Base-by-base conservation (phyloP, 2,329 filamentous ascomycete species). In the Alternaria sp. region DNA sequence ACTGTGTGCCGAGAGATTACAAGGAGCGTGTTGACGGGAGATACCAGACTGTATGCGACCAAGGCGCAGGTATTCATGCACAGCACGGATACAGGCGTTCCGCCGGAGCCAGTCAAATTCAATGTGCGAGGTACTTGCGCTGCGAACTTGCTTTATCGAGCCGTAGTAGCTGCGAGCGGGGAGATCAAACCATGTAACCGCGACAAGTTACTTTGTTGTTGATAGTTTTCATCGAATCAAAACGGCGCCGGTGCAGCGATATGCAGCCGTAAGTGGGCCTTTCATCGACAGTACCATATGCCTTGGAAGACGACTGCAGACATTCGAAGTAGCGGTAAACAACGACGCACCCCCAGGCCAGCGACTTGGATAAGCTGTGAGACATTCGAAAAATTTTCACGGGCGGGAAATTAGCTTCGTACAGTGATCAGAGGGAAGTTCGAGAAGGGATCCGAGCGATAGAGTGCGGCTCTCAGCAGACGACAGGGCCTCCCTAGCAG, bases 281-380 rank as follows among this genome's bases (percentile, higher is more conserved):
- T 45, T 54, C 45, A 59, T 63, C 59, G 62, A 70, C 65, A 66
- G 68, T 62, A 57, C 61, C 50, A 59, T 64, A 60, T 63, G 55
- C 57, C 57, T 64, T 66, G 61, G 62, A 66, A 65, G 51, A 62
- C 30, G 54, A 66, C 52, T 57, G 57, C 52, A 57, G 58, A 64
- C 32, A 30, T 46, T 60, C 27, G 52, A 73, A 78, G 69, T 74
- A 77, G 76, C 76, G 75, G 76, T 78, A 76, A 78, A 71, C 71
- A 72, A 68, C 63, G 70, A 61, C 65, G 69, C 65, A 64, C 63
- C 63, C 61, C 64, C 67, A 64, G 67, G 54, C 58, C 63, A 70
- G 63, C 64, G 54, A 62, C 59, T 57, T 65, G 62, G 62, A 65
- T 63, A 67, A 54, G 63, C 63, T 72, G 74, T 74, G 72, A 77